Percentiles rank a stretch among this genome's conserved stretches.
phyloP scores from a whole-genome alignment of 1,284 basidiomycete genomes.

The Blastosporella zonata region DNA sequence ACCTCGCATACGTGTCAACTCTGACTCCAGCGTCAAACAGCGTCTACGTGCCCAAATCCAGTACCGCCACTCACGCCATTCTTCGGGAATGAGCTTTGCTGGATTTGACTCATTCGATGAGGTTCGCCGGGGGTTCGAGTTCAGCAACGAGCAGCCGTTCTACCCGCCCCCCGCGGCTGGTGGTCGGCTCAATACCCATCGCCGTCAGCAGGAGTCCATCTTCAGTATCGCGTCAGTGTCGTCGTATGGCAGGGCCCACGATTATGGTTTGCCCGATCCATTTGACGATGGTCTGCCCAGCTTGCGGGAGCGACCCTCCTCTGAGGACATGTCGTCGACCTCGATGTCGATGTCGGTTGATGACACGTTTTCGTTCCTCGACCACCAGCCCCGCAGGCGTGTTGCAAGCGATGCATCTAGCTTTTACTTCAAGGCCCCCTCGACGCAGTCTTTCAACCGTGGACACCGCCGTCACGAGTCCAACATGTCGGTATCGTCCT shows the following conservation, averaged over 20 bases:
- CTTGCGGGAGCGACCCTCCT: slow-evolving; percentile 49
- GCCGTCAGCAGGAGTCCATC: slow-evolving; percentile 56
- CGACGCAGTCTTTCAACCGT: slow-evolving; percentile 31
- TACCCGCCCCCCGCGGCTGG: slow-evolving; percentile 51
- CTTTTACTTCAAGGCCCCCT: slow-evolving; percentile 60
- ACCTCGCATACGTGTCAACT: slow-evolving; percentile 39
- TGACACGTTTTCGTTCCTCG: slow-evolving; percentile 70
- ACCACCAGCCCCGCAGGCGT: slow-evolving; percentile 44
- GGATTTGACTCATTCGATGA: slow-evolving; percentile 74
- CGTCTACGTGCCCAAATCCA: slow-evolving; percentile 24
- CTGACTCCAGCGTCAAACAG: slow-evolving; percentile 41
- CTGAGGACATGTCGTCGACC: slow-evolving; percentile 46
- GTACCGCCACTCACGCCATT: slow-evolving; percentile 40
- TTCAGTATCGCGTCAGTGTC: slow-evolving; percentile 82
- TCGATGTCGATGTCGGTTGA: slow-evolving; percentile 60
- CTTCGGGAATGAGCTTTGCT: slow-evolving; percentile 61
- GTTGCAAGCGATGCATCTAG: slow-evolving; percentile 76
- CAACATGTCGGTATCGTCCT: slow-evolving; percentile 45
- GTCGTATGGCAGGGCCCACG: slow-evolving; percentile 70
- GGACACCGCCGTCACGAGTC: slow-evolving; percentile 47
- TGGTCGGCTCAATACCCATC: slow-evolving; percentile 28
- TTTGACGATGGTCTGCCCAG: slow-evolving; percentile 68
- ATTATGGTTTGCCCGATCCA: slow-evolving; percentile 63
- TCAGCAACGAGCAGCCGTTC: slow-evolving; percentile 56
- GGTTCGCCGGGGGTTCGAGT: slow-evolving; percentile 71